Percentiles rank a stretch among this genome's conserved stretches.
phyloP scores from a whole-genome alignment of 495 filamentous ascomycete genomes.

The Penicillium desertorum region DNA sequence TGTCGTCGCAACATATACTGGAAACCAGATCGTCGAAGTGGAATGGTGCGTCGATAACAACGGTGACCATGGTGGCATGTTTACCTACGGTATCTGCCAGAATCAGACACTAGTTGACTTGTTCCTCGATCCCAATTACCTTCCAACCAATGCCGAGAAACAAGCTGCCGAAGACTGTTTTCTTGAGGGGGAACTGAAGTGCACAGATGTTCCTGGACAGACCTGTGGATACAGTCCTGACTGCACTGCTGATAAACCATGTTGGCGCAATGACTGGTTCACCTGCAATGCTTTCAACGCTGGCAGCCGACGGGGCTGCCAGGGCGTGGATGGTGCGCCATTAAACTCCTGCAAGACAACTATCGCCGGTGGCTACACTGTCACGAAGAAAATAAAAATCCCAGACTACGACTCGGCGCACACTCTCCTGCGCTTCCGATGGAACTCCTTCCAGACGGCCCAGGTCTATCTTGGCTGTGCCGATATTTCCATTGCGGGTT shows the following conservation, averaged over 20 bases:
- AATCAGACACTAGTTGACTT: slow-evolving; percentile 53
- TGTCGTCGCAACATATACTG: slow-evolving; percentile 45
- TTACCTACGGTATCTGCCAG: slow-evolving; percentile 56
- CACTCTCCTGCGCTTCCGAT: slow-evolving; percentile 54
- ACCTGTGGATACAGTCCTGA: slow-evolving; percentile 52
- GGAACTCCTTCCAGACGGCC: slow-evolving; percentile 57
- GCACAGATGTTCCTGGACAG: slow-evolving; percentile 54
- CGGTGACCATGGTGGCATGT: slow-evolving; percentile 61
- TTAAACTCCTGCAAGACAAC: slow-evolving; percentile 50
- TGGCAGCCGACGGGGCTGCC: slow-evolving; percentile 39
- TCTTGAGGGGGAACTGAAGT: slow-evolving; percentile 46
- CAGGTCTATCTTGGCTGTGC: slow-evolving; percentile 58
- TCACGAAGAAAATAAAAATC: slow-evolving; percentile 55
- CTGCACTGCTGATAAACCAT: slow-evolving; percentile 45
- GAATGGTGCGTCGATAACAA: slow-evolving; percentile 60
- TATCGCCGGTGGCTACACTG: slow-evolving; percentile 55
- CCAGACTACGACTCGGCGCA: slow-evolving; percentile 47
- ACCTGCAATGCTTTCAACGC: slow-evolving; percentile 49
- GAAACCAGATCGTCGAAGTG: slow-evolving; percentile 49
- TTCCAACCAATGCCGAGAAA: slow-evolving; percentile 54
- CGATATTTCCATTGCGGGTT: slow-evolving; percentile 47
- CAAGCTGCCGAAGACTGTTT: slow-evolving; percentile 57
- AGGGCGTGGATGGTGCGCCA: slow-evolving; percentile 51
- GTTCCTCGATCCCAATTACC: slow-evolving; percentile 50
- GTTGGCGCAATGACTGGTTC: slow-evolving; percentile 58